Base-by-base conservation (phyloP, 2,329 filamentous ascomycete species). In the Diplodia scrobiculata region DNA sequence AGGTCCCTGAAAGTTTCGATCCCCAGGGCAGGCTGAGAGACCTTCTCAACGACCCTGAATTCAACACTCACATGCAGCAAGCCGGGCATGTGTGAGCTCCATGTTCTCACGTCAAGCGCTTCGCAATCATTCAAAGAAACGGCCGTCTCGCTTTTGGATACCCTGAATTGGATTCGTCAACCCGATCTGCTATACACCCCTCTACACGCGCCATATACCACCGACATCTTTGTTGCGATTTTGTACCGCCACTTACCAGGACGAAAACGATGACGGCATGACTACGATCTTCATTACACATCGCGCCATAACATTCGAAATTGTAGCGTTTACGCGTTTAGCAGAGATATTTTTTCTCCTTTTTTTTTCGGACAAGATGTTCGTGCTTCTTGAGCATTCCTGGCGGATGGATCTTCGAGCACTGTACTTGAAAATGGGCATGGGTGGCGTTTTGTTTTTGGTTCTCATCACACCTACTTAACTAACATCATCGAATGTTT, bases 1-100 rank as follows among this genome's bases (percentile, higher is more conserved):
- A 75, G 32, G 69, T 78, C 9, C 76, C 76, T 2, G 68, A 71
- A 0, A 48, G 63, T 5, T 78, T 75, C 74, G 70, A 78, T 64
- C 71, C 76, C 10, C 75, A 78, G 59, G 25, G 25, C 7, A 52
- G 66, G 38, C 66, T 77, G 14, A 59, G 29, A 0, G 67, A 69
- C 7, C 59, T 75, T 1, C 45, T 77, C 29, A 64, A 65, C 7
- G 67, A 70, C 27, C 63, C 63, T 2, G 36, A 65, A 11, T 50
- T 55, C 38, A 65, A 65, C 29, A 5, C 21, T 7, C 25, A 48
- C 5, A 19, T 62, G 17, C 10, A 5, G 27, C 58, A 62, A 19
- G 5, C 6, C n/a, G 25, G 17, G 4, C 58, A 50, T 5, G 45
- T 36, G 7, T 62, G n/a, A 50, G 17, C 17, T 3, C 17, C 9